Percentiles rank a stretch among this genome's conserved stretches.
Conservation (phyloP, 208 protist genomes). For the Acanthamoeba castellanii region DNA sequence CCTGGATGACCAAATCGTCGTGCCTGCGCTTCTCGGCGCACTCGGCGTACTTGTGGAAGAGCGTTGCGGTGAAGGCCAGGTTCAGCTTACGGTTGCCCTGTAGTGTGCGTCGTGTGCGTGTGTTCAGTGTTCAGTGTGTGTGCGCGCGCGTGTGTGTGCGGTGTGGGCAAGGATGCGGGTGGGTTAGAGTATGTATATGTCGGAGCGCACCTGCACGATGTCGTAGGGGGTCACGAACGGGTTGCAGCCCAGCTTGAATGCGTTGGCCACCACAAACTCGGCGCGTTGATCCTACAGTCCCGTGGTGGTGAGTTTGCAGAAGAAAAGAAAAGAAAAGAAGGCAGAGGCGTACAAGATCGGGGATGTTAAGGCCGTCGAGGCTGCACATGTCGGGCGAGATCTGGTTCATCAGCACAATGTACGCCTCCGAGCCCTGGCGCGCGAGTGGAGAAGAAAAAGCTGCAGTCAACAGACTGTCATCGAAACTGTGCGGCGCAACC, state of each 20-base stretch:
- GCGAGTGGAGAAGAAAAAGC: neutral
- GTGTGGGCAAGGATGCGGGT: neutral
- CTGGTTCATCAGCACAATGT: slow-evolving; percentile 57
- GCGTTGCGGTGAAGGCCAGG: slow-evolving; percentile 44
- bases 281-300: neutral
- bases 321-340: neutral
- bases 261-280: slow-evolving; percentile 27
- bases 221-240: slow-evolving; percentile 39
- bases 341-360: neutral
- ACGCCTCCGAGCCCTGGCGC: neutral
- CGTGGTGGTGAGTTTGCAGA: no score
- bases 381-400: slow-evolving; percentile 6
- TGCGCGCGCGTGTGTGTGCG: no score
- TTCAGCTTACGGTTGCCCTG: slow-evolving; percentile 54
- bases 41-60: slow-evolving; percentile 46
- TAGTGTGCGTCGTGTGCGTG: neutral
- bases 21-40: neutral
- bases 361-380: neutral
- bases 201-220: neutral
- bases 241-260: slow-evolving; percentile 26
- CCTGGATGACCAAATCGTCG: neutral
- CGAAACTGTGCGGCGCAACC: no score
- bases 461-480: no score
- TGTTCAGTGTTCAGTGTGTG: no score
- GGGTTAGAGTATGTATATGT: neutral